Evolutionary conservation across 192 early-diverging fungal genomes (phyloP), one percentile per base, ranked within the genome.

Genomic region (Entrophospora sp.): DNA sequence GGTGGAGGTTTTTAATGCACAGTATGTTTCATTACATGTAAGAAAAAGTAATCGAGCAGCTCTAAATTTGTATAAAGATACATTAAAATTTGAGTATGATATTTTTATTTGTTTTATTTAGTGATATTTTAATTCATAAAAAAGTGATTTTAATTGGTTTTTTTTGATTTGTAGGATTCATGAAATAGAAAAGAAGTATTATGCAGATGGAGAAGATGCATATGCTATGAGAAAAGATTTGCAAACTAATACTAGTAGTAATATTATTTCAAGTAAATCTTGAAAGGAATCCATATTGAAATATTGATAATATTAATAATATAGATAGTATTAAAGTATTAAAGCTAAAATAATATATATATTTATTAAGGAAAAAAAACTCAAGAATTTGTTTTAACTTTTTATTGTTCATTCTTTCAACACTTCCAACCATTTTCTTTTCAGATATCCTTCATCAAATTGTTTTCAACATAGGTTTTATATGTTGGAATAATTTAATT

Each of bases 121-220:
- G n/a, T 44, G 30, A 16, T 10, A 18, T 36, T 56, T n/a, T 46
- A 44, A 46, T 20, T 16, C 16, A 36, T 57, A 16, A 40, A 34
- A 14, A 14, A 49, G 24, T 6, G 27, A 14, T 35, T 35, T 22
- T 22, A 38, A 49, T 59, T 51, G 34, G 13, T 53, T 18, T 52
- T 10, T 68, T 28, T 32, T 20, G 8, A 28, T 7, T 24, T 44
- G 18, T 63, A 90, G 87, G 43, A 85, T 95, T 14, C 81, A 90
- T 59, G 89, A 93, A 28, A 85, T 93, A 20, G 96, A 99, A 72
- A 88, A 89, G 68, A 91, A 92, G 67, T 99, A 99, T 73, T 99
- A 99, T 74, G 96, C 94, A 4, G 95, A 99, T 73, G 96, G 96
- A 20, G 96, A 99, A 71, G 90, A 94, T 67, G 88, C 90, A 5